Percentiles rank a stretch among this genome's conserved stretches.
Conservation (phyloP, 2,329 filamentous ascomycete genomes). For the Neopestalotiopsis rosae region DNA sequence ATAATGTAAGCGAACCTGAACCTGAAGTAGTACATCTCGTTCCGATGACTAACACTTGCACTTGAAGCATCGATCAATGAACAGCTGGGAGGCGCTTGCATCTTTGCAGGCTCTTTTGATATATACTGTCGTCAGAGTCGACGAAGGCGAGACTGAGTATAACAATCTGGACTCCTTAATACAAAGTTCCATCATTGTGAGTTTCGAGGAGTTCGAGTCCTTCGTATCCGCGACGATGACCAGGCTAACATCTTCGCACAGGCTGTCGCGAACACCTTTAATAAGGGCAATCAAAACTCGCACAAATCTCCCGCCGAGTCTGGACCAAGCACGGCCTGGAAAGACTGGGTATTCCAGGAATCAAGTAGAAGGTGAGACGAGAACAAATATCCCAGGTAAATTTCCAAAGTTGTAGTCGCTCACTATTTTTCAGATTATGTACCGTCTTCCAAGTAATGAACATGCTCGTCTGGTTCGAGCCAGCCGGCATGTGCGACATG, state of each 20-base stretch:
- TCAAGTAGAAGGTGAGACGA: conserved; percentile 39
- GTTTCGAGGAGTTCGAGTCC: conserved; percentile 13
- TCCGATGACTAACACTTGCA: background rate
- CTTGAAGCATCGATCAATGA: conserved; percentile 25
- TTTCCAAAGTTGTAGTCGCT: conserved; percentile 13
- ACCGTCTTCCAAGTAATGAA: conserved; percentile 46
- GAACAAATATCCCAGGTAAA: background rate
- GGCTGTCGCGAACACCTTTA: background rate
- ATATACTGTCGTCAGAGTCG: conserved; percentile 47
- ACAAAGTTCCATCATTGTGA: conserved; percentile 39
- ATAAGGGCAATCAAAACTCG: background rate
- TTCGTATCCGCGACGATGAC: conserved; percentile 9
- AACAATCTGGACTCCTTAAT: conserved; percentile 47
- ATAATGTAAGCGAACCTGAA: conserved; percentile 35
- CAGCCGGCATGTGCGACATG: conserved; percentile 41
- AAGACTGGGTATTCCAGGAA: conserved; percentile 48
- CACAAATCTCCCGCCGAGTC: background rate
- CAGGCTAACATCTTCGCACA: conserved; percentile 12
- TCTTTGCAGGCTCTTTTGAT: conserved; percentile 49
- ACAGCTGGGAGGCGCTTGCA: conserved; percentile 44
- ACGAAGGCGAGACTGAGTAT: conserved; percentile 49
- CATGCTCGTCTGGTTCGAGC: conserved; percentile 48
- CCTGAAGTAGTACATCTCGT: background rate
- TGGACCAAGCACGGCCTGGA: conserved; percentile 36
- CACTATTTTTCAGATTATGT: conserved; percentile 37